A percentile compares a stretch with the other conserved stretches of the same genome.
Conservation (phyloP, 495 filamentous ascomycete genomes). For the Cenococcum geophilum region DNA sequence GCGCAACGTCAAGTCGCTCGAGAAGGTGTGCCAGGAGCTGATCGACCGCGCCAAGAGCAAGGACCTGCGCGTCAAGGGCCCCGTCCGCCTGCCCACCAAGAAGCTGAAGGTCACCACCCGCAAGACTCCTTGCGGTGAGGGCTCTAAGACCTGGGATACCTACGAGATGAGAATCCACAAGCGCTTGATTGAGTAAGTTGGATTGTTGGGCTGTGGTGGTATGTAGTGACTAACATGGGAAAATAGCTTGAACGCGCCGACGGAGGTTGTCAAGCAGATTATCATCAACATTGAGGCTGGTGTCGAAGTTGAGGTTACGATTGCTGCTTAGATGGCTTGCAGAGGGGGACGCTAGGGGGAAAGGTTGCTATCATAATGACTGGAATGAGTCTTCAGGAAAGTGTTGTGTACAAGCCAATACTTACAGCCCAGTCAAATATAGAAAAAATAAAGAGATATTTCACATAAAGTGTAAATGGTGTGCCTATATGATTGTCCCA, state of each 20-base stretch:
- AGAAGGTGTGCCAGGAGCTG: slow-evolving; percentile 97
- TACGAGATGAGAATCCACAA: slow-evolving; percentile 99
- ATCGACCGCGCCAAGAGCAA: slow-evolving; percentile 98
- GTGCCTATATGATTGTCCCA: no score
- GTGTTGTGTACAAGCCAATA: no score
- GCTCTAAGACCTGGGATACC: slow-evolving; percentile 99
- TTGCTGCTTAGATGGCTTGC: slow-evolving; percentile 67
- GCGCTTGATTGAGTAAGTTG: slow-evolving; percentile 67
- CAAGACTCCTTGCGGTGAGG: slow-evolving; percentile 98
- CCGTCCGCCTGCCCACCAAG: slow-evolving; percentile 98
- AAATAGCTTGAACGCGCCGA: slow-evolving; percentile 73
- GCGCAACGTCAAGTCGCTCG: slow-evolving; percentile 72
- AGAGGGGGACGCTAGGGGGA: no score
- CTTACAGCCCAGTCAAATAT: no score
- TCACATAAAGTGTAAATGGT: no score
- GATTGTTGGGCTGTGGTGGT: not conserved
- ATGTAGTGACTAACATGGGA: slow-evolving; percentile 41
- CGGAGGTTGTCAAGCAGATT: slow-evolving; percentile 99
- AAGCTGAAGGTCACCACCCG: slow-evolving; percentile 90
- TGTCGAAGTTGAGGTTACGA: slow-evolving; percentile 99
- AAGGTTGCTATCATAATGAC: no score
- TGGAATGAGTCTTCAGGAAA: no score
- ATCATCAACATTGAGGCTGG: slow-evolving; percentile 99
- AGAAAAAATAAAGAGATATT: no score
- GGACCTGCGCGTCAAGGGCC: slow-evolving; percentile 97